phyloP scores from a whole-genome alignment of 2,329 filamentous ascomycete species.

The Pyricularia sp. region DNA sequence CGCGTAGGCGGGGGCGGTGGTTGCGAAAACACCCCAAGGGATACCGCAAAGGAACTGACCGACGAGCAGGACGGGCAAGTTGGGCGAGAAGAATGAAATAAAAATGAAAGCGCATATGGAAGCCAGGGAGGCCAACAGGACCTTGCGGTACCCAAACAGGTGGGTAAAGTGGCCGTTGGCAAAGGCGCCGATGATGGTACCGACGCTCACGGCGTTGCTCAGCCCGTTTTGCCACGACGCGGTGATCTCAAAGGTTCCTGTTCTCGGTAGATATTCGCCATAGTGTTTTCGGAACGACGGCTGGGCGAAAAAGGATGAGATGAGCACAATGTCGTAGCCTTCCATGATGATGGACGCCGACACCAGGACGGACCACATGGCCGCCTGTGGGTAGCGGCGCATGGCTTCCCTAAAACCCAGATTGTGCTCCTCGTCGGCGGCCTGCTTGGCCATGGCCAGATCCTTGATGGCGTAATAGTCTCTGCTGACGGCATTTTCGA shows the following conservation, averaged over 20 bases:
- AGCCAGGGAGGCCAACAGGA: conserved; percentile 30
- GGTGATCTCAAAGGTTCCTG: conserved; percentile 27
- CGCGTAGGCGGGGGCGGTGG: conserved; percentile 49
- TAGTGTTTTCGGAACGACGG: conserved; percentile 16
- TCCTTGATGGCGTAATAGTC: not conserved
- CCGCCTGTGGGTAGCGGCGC: conserved; percentile 11
- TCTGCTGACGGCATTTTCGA: not conserved
- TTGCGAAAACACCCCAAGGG: conserved; percentile 51
- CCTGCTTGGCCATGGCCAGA: not conserved
- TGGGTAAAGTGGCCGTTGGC: conserved; percentile 38
- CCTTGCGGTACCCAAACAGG: conserved; percentile 30
- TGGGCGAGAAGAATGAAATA: conserved; percentile 53
- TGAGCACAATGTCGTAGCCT: conserved; percentile 14
- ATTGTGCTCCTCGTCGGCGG: conserved; percentile 3
- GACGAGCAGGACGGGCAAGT: conserved; percentile 44
- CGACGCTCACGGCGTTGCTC: conserved; percentile 24
- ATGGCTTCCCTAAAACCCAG: conserved; percentile 14
- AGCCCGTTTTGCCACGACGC: conserved; percentile 41
- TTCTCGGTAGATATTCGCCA: conserved; percentile 16
- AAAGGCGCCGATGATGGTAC: conserved; percentile 37
- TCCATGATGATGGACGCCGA: conserved; percentile 12
- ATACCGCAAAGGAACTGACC: conserved; percentile 53
- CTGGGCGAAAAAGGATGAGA: not conserved
- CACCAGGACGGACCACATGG: conserved; percentile 11
- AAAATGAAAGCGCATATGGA: conserved; percentile 38